These are phyloP conservation scores for Solanum piurae DNA, from an alignment of 257 asterid genomes.

Conservation along the genomic window DNA sequence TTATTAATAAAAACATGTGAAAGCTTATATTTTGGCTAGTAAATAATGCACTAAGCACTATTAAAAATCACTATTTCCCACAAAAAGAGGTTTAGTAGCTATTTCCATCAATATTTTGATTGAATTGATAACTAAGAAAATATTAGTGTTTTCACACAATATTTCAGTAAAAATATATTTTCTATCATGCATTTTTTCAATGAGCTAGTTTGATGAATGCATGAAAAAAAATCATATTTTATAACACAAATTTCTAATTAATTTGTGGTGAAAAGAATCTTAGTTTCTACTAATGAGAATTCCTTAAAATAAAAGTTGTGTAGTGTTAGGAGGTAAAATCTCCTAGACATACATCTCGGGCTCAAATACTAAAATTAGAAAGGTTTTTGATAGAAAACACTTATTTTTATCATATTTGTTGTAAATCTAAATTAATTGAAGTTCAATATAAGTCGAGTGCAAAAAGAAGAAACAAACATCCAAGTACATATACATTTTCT, in stretches of 20 bases:
- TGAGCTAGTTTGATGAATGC: not conserved
- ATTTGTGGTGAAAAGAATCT: not conserved
- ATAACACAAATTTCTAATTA: not conserved
- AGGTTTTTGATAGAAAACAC: not conserved
- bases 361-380: not conserved
- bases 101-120: not conserved
- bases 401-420: not conserved
- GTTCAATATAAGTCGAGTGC: not conserved
- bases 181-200: fast-evolving
- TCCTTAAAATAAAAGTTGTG: not conserved
- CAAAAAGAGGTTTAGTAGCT: not conserved
- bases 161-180: not conserved
- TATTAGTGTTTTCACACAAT: not conserved
- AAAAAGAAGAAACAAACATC: not conserved
- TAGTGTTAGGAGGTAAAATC: not conserved
- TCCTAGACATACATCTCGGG: not conserved
- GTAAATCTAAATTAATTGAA: not conserved
- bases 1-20: not conserved
- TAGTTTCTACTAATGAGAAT: not conserved
- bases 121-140: too few relatives aligned
- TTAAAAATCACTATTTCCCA: not conserved
- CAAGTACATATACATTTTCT: not conserved
- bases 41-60: not conserved
- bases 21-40: not conserved
- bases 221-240: too few relatives aligned